Evolutionary conservation across 441 rosid species (phyloP), one percentile per base, ranked within the genome.

Genomic region (Bocquillonia castaneifolia): DNA sequence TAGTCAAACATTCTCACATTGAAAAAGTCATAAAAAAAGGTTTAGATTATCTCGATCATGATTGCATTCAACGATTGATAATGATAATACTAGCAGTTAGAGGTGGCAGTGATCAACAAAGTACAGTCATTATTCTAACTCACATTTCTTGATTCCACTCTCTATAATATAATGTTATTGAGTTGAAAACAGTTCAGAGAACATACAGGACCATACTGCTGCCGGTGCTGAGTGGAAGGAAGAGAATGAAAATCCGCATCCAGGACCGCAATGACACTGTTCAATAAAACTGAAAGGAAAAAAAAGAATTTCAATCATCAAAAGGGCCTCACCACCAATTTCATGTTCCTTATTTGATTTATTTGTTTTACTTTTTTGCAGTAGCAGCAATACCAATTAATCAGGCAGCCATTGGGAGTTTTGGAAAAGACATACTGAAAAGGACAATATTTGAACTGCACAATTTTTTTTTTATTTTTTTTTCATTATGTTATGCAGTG

Each of bases 191-290:
- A 73, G 78, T 61, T 63, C 66, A 82, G 68, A 73, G 72, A 60
- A 87, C 99, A 74, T 95, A 95, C 99, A 75, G 97, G 98, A 67
- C 99, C 99, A 84, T 90, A 95, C 72, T 86, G 97, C 75, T 95
- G 97, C 72, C 98, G 81, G 75, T 92, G 97, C 75, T 90, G 92
- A 66, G 82, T 83, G 44, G 99, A 89, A 77, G 99, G 95, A 66
- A 92, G 97, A 70, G 98, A 95, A 79, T 95, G 99, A 68, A 95
- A 95, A 84, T 95, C 99, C 67, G 95, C 96, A 84, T 95, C 99
- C 90, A 95, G 76, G 72, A 95, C 98, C 22, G 99, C 97, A 76
- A 95, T 95, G 75, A 95, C 97, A 70, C 97, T 92, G 85, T 91
- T 88, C 70, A 92, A 81, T 44, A 95, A 92, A 80, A 92, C 99